A percentile compares a stretch with the other conserved stretches of the same genome.
Evolutionary conservation across 2,329 filamentous ascomycete genomes (phyloP).

Genomic region (Diaporthe destruens): DNA sequence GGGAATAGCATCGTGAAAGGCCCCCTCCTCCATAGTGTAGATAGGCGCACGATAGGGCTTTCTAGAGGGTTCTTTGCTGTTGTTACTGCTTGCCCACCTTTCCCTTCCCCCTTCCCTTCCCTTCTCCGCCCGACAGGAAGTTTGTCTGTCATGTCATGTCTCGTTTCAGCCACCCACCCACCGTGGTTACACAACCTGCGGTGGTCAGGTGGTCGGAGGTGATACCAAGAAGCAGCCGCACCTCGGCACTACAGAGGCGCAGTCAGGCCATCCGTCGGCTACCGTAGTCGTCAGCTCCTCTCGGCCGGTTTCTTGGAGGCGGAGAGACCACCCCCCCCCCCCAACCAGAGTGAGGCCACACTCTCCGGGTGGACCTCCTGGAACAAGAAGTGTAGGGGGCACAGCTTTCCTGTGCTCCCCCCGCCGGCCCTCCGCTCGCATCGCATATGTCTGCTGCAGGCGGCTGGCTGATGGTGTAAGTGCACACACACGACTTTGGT

Average conservation of each 20-base stretch:
- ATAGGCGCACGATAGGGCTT: neutral
- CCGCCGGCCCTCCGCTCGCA: neutral
- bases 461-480: neutral
- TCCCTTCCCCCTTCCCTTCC: too few relatives aligned
- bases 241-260: conserved; percentile 2
- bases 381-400: neutral
- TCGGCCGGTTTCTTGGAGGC: neutral
- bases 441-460: conserved; percentile 10
- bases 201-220: conserved; percentile 1
- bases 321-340: too few relatives aligned
- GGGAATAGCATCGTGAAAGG: neutral
- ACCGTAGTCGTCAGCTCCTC: conserved; percentile 4
- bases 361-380: conserved; percentile 17
- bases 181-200: conserved; percentile 5
- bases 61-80: conserved; percentile 13
- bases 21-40: neutral
- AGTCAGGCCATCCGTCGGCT: conserved; percentile 27
- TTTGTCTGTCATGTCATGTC: too few relatives aligned
- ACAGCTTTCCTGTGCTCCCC: conserved; percentile 6
- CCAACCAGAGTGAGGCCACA: neutral
- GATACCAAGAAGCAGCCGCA: conserved; percentile 3
- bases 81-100: neutral
- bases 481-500: too few relatives aligned
- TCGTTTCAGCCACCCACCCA: conserved; percentile 32
- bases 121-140: neutral